Evolutionary conservation across 306 rosid species (phyloP), one percentile per base, ranked within the genome.

Genomic region (Cucurbita argyrosperma): DNA sequence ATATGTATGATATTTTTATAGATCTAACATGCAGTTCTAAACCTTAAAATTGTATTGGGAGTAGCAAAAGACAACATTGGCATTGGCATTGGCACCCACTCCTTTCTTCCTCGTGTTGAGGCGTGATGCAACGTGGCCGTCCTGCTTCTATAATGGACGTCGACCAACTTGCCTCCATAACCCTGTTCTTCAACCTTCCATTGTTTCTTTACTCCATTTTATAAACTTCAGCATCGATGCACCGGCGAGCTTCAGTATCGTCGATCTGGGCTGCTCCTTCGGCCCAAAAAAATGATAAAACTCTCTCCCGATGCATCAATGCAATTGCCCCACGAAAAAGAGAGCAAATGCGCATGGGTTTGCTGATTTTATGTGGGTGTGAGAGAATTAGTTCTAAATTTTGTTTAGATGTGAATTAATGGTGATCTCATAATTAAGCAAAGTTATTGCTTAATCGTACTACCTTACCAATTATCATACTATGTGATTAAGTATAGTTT

Each of bases 221-320:
- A 26, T 26, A 26, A 26, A 26, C 26, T 26, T 26, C 2, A 26
- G 26, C 26, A 86, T 80, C 38, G 70, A 50, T 4, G 81, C 85
- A 75, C 96, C 99, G 19, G 77, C 83, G 64, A 89, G 95, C 79
- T 75, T 94, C 18, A 90, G 97, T 74, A 81, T 94, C 74, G 97
- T 97, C 70, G 99, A 94, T 79, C 79, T 94, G 82, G 99, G 99
- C 0, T 94, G 99, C 66, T 91, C 99, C 47, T 89, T 96, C 4
- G 99, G 99, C 53, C 87, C 96, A 40, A 94, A 94, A 26, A 26
- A 26, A 26, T 26, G 26, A 26, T 26, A 26, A 26, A 26, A 26
- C 26, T 26, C 26, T 66, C 38, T 66, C 37, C 35, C 54, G 2
- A 18, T 66, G 38, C 30, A 66, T 5, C 11, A 42, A 66, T 18